Evolutionary conservation across 2,329 filamentous ascomycete genomes (phyloP), one percentile per base, ranked within the genome.

Genomic region (Biscogniauxia mediterranea): DNA sequence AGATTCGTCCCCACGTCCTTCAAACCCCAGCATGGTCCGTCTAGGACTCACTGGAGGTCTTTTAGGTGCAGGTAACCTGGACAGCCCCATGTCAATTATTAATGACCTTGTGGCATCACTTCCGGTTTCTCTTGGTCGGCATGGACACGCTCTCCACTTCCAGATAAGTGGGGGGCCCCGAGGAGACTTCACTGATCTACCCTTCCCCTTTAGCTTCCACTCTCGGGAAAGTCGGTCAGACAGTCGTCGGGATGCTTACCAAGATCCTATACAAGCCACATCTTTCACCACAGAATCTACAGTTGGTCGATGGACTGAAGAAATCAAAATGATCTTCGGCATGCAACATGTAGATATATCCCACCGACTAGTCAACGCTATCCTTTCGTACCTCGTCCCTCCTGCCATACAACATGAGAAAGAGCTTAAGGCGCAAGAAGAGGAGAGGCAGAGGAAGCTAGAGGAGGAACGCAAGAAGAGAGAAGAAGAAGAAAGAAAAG

Each of bases 321-420:
- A 98, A 75, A 89, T 93, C 8, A 88, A 89, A 65, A 88, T 99
- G 74, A 83, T 98, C 0, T 98, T 95, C 75, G 90, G 91, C 25
- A 77, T 81, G 21, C 81, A 78, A 55, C 84, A 89, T 57, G 73
- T 85, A 3, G 93, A 97, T 55, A 90, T 90, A 71, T 84, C 88
- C 2, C 81, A 85, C 62, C 85, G 85, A 57, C 81, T 96, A 17
- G 78, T 89, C 65, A 89, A 85, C 66, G 83, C 86, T 1, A 84
- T 99, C 25, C 80, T 92, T 50, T 88, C 86, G 52, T 78, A 87
- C 50, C 84, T 99, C 63, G 88, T 94, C 2, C 95, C 95, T 50
- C 88, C 91, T 21, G 93, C 94, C 7, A 88, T 97, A 62, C 88
- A 94, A 72, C 87, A 88, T 60, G 91, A 93, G 64, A 92, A 89